A percentile compares a stretch with the other conserved stretches of the same genome.
phyloP scores from a whole-genome alignment of 176 grass and related monocot species.

The Carex pumila region DNA sequence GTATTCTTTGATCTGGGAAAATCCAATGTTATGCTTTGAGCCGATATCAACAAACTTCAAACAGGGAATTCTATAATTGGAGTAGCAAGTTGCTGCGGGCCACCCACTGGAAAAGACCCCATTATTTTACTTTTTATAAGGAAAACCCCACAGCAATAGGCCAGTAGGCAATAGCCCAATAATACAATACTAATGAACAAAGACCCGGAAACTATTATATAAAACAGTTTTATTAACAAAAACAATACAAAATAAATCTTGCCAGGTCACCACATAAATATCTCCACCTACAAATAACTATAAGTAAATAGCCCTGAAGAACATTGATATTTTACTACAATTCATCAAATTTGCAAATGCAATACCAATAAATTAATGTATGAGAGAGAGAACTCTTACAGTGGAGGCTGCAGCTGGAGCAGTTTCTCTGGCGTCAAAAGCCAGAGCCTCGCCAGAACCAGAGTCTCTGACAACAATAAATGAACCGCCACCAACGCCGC shows the following conservation, averaged over 20 bases:
- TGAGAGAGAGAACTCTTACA: constrained; percentile 22
- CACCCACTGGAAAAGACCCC: neutral
- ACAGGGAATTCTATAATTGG: neutral
- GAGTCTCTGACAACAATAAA: constrained; percentile 67
- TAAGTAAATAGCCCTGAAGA: neutral
- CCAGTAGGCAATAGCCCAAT: neutral
- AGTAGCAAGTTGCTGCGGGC: neutral
- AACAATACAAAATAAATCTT: neutral
- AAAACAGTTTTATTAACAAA: neutral
- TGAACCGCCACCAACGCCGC: constrained; percentile 69
- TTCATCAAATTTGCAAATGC: neutral
- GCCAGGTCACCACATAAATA: neutral
- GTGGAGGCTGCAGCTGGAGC: constrained; percentile 59
- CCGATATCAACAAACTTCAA: neutral
- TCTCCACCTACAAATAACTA: neutral
- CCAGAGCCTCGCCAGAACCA: constrained; percentile 42
- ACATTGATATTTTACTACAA: neutral
- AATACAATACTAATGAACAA: neutral
- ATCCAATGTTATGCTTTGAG: too few relatives aligned
- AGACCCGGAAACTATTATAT: neutral
- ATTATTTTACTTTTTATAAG: neutral
- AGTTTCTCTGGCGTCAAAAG: constrained; percentile 85
- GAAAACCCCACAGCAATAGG: neutral
- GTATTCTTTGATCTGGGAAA: too few relatives aligned
- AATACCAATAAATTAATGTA: neutral